A percentile compares a stretch with the other conserved stretches of the same genome.
Evolutionary conservation across 441 rosid genomes (phyloP).

Genomic region (Capsella rubella): DNA sequence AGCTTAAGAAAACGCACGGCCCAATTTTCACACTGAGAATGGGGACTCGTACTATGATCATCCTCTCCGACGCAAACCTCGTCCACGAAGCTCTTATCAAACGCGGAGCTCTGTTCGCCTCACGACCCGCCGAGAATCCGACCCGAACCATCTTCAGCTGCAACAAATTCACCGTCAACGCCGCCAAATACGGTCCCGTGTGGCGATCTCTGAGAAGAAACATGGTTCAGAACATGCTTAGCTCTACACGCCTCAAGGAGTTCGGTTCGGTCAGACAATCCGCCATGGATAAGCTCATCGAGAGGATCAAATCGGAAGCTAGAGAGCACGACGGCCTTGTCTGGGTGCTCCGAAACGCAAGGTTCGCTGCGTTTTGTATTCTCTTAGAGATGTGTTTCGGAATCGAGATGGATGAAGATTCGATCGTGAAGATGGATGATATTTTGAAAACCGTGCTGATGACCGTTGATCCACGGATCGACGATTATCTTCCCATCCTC

Average conservation of each 20-base stretch:
- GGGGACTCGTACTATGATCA: constrained; percentile 84
- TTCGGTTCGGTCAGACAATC: constrained; percentile 53
- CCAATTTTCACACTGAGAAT: constrained; percentile 76
- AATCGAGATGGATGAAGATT: constrained; percentile 78
- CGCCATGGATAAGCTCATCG: constrained; percentile 73
- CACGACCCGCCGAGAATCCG: constrained; percentile 76
- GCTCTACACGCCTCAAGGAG: constrained; percentile 71
- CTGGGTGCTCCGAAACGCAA: constrained; percentile 72
- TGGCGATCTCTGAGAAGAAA: constrained; percentile 91
- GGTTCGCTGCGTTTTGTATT: constrained; percentile 80
- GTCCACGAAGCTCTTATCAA: constrained; percentile 82
- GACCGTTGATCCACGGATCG: constrained; percentile 71
- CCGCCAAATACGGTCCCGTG: constrained; percentile 73
- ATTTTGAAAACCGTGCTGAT: constrained; percentile 69
- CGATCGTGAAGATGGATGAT: constrained; percentile 62
- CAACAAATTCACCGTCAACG: constrained; percentile 89
- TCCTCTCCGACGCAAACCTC: constrained; percentile 63
- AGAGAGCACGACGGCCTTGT: constrained; percentile 54
- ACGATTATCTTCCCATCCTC: constrained; percentile 83
- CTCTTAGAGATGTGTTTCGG: constrained; percentile 82
- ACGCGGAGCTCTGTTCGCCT: constrained; percentile 64
- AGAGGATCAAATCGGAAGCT: constrained; percentile 60
- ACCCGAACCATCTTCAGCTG: constrained; percentile 82
- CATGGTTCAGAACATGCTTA: constrained; percentile 95
- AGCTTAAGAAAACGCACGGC: constrained; percentile 62